These are phyloP conservation scores for Besnoitia besnoiti DNA, from an alignment of 169 alveolate genomes.

Conservation along the genomic window DNA sequence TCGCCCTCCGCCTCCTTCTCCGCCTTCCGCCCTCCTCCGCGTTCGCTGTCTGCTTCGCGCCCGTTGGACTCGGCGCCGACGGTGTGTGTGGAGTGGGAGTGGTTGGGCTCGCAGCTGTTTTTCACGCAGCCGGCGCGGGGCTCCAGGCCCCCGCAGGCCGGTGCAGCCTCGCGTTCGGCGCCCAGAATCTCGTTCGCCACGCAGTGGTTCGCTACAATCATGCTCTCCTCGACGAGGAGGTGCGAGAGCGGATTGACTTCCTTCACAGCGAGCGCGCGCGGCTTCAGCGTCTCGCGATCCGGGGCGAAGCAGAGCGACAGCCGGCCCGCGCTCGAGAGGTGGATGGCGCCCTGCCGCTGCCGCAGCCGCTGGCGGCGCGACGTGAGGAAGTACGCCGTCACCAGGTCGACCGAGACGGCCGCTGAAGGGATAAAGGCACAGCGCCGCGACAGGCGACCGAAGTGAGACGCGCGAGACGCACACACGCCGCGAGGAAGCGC, in stretches of 20 bases:
- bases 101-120: too few relatives aligned
- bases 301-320: background rate
- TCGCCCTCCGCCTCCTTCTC: background rate
- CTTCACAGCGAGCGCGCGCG: background rate
- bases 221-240: constrained; percentile 60
- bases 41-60: background rate
- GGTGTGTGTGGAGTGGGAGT: background rate
- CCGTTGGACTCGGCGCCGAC: background rate
- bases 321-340: background rate
- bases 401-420: constrained; percentile 39
- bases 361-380: constrained; percentile 53
- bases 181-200: constrained; percentile 50
- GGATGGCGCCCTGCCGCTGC: background rate
- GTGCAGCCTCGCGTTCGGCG: background rate
- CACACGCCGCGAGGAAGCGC: too few relatives aligned
- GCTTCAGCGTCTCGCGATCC: background rate
- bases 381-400: constrained; percentile 45
- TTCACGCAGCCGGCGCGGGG: background rate
- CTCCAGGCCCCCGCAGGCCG: background rate
- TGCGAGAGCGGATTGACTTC: constrained; percentile 25
- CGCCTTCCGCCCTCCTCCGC: background rate
- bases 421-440: background rate
- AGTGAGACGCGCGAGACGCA: too few relatives aligned
- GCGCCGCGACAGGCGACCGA: background rate
- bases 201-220: constrained; percentile 65